Evolutionary conservation across 176 grass and related monocot species (phyloP), one percentile per base, ranked within the genome.

Genomic region (Carex littledalei): DNA sequence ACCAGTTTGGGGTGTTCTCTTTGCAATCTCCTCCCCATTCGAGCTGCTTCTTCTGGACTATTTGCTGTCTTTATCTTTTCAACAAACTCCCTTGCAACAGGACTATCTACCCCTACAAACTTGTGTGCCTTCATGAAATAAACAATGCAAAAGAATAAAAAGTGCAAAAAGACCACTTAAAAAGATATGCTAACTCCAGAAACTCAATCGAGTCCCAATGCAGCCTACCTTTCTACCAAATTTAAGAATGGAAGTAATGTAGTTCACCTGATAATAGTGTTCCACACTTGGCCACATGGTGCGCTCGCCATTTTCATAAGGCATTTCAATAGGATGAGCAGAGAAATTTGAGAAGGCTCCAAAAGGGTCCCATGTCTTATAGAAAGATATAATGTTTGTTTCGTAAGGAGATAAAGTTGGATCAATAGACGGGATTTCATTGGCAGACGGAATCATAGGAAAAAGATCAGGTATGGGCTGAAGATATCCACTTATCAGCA

Each of bases 281-380:
- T 98, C 95, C 65, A 95, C 93, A 70, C 76, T 98, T 81, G 86
- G 81, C 95, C 95, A 98, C 71, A 72, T 83, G 31, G 64, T 21
- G 62, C 60, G 79, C 4, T 91, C 85, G 50, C 95, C 95, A 88
- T 89, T 90, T 88, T 89, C 85, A 55, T 85, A 64, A 3, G 83
- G 80, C 87, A 95, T 91, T 67, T 68, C 6, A 73, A 98, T 85
- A 63, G 91, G 89, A 89, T 98, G 91, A 64, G 89, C 88, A 87
- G 95, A 98, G 84, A 93, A 98, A 88, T 98, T 98, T 78, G 95
- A 98, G 85, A 98, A 98, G 68, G 95, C 86, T 71, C 95, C 95
- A 85, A 93, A 98, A 63, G 72, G 82, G 86, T 98, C 91, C 95
- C 95, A 98, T 26, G 95, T 98, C 80, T 98, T 98, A 83, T 98